Evolutionary conservation across 345 rosid species (phyloP), one percentile per base, ranked within the genome.

Genomic region (Gossypium mustelinum): DNA sequence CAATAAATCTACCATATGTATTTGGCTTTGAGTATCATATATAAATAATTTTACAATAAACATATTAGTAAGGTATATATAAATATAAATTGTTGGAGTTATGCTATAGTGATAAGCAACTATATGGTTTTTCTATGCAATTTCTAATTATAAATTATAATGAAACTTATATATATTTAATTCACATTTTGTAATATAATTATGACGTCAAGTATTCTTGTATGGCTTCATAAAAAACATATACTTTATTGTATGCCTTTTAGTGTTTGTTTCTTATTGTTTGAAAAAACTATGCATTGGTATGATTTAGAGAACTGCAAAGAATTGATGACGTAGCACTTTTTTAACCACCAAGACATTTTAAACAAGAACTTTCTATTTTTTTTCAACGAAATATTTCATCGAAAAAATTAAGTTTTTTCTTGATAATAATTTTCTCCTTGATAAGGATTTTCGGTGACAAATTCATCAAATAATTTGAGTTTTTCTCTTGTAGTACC

Each of bases 211-310:
- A 41, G 61, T 39, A 43, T 78, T 68, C 47, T 39, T 51, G 34
- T 74, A 44, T 62, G 80, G 80, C 66, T 64, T 77, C 25, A 34
- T 34, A 5, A 34, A 34, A 34, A 34, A 34, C 7, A 34, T 34
- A 34, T 34, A 34, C 41, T 10, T 48, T 48, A 4, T 48, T 10
- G 16, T 48, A 29, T 67, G 81, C 78, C 56, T 60, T 78, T 13
- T 78, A 51, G 78, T 79, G 39, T 22, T 70, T 74, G 72, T 69
- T 69, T 75, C 12, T 73, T 25, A 11, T 58, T 54, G 73, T 69
- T 51, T 29, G 11, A 78, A 25, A 57, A 57, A 57, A 59, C 25
- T 70, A 68, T 57, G 48, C 63, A 47, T 22, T 45, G 45, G 51
- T 20, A 69, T 69, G 60, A 69, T 51, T 69, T 13, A 25, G 45